Percentiles rank a stretch among this genome's conserved stretches.
These are phyloP conservation scores for Erigeron philadelphicus DNA, from an alignment of 140 eudicot species.

Conservation along the genomic window DNA sequence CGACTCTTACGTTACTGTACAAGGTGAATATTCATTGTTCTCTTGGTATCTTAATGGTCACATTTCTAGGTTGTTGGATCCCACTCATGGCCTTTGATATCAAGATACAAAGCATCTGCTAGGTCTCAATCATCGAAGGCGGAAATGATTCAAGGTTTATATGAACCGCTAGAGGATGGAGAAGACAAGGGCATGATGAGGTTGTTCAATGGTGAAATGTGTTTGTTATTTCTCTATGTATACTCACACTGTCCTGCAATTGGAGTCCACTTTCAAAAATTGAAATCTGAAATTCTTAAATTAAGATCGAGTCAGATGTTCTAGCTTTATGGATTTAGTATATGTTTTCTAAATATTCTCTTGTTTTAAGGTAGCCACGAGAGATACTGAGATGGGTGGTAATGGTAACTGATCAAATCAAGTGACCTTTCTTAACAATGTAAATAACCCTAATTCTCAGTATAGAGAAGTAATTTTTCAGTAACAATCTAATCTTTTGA, in stretches of 20 bases:
- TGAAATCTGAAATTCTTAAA: not conserved
- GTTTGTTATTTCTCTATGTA: not conserved
- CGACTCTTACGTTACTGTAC: not conserved
- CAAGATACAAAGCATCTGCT: slow-evolving; percentile 87
- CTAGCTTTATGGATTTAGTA: not conserved
- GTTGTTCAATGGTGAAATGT: slow-evolving; percentile 26
- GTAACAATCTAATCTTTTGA: too few relatives aligned
- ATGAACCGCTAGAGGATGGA: slow-evolving; percentile 68
- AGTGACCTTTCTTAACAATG: not conserved
- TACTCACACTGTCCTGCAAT: not conserved
- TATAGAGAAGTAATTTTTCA: not conserved
- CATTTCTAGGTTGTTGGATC: slow-evolving; percentile 85
- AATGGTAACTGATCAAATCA: not conserved
- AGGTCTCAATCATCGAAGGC: slow-evolving; percentile 74
- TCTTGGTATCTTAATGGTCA: slow-evolving; percentile 16
- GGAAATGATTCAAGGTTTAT: slow-evolving; percentile 82
- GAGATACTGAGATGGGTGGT: not conserved
- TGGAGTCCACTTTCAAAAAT: not conserved
- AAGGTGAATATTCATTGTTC: slow-evolving; percentile 20
- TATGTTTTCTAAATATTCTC: slow-evolving; percentile 5
- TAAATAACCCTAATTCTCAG: not conserved
- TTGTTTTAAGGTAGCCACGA: not conserved
- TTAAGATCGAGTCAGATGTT: too few relatives aligned
- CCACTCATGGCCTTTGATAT: slow-evolving; percentile 74
- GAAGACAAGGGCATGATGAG: slow-evolving; percentile 90